Evolutionary conservation across 73 alveolate species (phyloP), one percentile per base, ranked within the genome.

Genomic region (Durusdinium trenchii): DNA sequence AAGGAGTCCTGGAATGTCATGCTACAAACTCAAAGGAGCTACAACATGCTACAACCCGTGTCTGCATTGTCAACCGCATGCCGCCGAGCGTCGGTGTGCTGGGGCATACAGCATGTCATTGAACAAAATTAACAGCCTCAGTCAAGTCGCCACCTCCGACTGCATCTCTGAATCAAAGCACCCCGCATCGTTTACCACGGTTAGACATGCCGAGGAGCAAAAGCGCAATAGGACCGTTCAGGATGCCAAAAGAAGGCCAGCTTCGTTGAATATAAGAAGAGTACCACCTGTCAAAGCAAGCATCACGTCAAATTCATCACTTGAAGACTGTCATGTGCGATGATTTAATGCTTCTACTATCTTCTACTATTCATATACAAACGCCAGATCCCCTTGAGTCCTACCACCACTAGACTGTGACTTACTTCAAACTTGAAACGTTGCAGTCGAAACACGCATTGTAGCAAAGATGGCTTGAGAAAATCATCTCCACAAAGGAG

Each of bases 61-160:
- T 32, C 1, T 60, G 30, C 30, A 32, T 23, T 60, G 73, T 60
- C 73, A 60, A 60, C 18, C n/a, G 30, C 73, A 43, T 43, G 10
- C 46, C 3, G 96, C 50, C 96, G 30, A 40, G 86, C 36, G 18
- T 67, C 96, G 96, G 82, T 89, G 96, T 32, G 96, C 96, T 9
- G 96, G 96, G 28, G 96, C 96, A 52, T 89, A 89, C 67, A 89
- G 69, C 96, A 89, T 89, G 86, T 89, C 96, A 48, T 89, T 89
- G 71, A 62, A 73, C 46, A 89, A 54, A 7, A 89, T 38, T 51
- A 64, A 45, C 36, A 89, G 82, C 96, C 96, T 89, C 82, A 32
- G 79, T 67, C 42, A 32, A 60, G 73, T 23, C 30, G 73, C 18
- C 1, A 60, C 30, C 73, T 23, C 3, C 73, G 18, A 57, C 23